Conservation (phyloP, 768 basidiomycete genomes). For the Mycena indigotica region DNA sequence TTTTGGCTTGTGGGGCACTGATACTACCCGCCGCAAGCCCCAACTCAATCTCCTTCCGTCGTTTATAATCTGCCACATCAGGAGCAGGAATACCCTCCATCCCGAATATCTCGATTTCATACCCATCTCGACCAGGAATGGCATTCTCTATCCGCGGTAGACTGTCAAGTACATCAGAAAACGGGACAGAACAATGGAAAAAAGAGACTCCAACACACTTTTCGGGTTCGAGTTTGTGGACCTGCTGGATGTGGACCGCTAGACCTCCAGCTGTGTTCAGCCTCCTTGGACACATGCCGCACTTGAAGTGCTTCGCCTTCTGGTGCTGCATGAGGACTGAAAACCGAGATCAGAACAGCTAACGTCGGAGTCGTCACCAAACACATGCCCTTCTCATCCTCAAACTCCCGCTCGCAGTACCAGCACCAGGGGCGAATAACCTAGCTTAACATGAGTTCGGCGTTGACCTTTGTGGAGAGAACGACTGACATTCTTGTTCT, state of each 20-base stretch:
- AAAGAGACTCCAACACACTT: conserved; percentile 48
- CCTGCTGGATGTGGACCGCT: conserved; percentile 97
- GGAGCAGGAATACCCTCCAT: conserved; percentile 98
- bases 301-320: conserved; percentile 99
- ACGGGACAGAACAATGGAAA: not conserved
- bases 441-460: conserved; percentile 40
- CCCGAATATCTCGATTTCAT: conserved; percentile 98
- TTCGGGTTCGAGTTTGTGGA: conserved; percentile 98
- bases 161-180: conserved; percentile 36
- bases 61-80: conserved; percentile 94
- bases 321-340: conserved; percentile 98
- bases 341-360: conserved; percentile 1
- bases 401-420: conserved; percentile 99
- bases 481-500: conserved; percentile 54
- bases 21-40: conserved; percentile 83
- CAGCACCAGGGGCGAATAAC: conserved; percentile 94
- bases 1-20: conserved; percentile 77
- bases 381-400: conserved; percentile 92
- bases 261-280: conserved; percentile 97
- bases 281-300: conserved; percentile 91
- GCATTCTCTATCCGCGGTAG: conserved; percentile 95
- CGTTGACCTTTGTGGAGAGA: not conserved
- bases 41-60: conserved; percentile 91
- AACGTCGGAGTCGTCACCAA: too few relatives aligned
- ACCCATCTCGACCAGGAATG: conserved; percentile 93